phyloP scores from a whole-genome alignment of 1,284 basidiomycete species.

The Cryptococcus sp. region DNA sequence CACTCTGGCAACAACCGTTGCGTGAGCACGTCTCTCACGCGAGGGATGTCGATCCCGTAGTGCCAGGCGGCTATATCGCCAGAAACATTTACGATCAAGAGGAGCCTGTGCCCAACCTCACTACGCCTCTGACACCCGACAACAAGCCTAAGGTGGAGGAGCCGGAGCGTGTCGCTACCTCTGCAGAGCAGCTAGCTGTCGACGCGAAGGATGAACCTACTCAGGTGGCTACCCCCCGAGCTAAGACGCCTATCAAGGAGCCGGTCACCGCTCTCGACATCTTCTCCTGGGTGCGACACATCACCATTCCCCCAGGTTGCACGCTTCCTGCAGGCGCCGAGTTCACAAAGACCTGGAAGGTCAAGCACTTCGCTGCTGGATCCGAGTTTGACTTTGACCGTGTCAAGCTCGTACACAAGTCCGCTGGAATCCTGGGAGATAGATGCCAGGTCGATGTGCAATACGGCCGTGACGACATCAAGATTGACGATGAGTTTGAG shows the following conservation, averaged over 20 bases:
- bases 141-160: slow-evolving; percentile 19
- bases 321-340: slow-evolving; percentile 43
- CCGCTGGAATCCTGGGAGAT: slow-evolving; percentile 20
- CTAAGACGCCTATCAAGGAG: slow-evolving; percentile 15
- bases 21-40: slow-evolving; percentile 11
- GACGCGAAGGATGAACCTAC: background rate
- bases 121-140: slow-evolving; percentile 23
- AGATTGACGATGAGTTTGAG: slow-evolving; percentile 37
- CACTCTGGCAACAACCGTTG: slow-evolving; percentile 5
- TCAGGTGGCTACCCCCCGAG: background rate
- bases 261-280: slow-evolving; percentile 39
- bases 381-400: slow-evolving; percentile 38
- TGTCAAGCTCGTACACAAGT: slow-evolving; percentile 38
- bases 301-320: slow-evolving; percentile 41
- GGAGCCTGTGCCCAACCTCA: slow-evolving; percentile 14
- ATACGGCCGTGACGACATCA: slow-evolving; percentile 28
- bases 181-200: background rate
- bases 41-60: slow-evolving; percentile 10
- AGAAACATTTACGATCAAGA: slow-evolving; percentile 18
- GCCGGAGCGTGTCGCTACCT: background rate
- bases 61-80: slow-evolving; percentile 24
- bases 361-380: slow-evolving; percentile 46
- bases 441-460: slow-evolving; percentile 22
- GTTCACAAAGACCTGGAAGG: slow-evolving; percentile 49
- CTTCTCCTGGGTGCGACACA: slow-evolving; percentile 47